Base-by-base conservation (phyloP, 2,329 filamentous ascomycete species). In the Amesomyces nigricolor region DNA sequence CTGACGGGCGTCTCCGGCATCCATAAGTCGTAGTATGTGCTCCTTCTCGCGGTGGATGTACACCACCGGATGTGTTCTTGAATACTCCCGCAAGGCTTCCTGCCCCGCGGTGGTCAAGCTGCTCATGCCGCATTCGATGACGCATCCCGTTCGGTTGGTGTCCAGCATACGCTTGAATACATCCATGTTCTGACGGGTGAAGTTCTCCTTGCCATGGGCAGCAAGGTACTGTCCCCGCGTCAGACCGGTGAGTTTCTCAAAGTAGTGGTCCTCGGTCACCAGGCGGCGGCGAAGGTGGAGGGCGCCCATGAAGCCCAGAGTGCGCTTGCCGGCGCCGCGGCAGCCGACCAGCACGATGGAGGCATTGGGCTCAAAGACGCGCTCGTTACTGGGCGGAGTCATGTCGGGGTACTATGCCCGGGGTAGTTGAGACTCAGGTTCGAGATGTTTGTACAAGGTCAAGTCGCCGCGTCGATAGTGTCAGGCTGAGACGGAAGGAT, bases 291-390 rank as follows among this genome's bases (percentile, higher is more conserved):
- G 80, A 51, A 86, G 80, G 59, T 86, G 81, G 47, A 83, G 83
- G 1, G 86, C 86, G 13, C 85, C 83, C 58, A 90, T 87, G 58
- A 90, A 83, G 8, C 84, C 87, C 26, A 90, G 73, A 16, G 85
- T 87, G 39, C 84, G 82, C 68, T 89, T 89, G 8, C 87, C 87
- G 6, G 84, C 83, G 16, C 87, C 86, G 35, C 83, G 81, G 58
- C 87, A 83, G 22, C 87, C 87, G 26, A 89, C 79, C 43, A 90
- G 73, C 19, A 89, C 81, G 52, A 90, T 81, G 1, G 86, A 87
- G 9, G 85, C 82, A 68, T 86, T 78, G 1, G 75, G 68, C 16
- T 77, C 72, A 63, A 86, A 87, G 55, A 69, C 55, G 51, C 72
- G 70, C 58, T 67, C 64, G 57, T 75, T 75, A 42, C 67, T 68